Evolutionary conservation across 768 basidiomycete genomes (phyloP).

Genomic region (Lactarius vividus): DNA sequence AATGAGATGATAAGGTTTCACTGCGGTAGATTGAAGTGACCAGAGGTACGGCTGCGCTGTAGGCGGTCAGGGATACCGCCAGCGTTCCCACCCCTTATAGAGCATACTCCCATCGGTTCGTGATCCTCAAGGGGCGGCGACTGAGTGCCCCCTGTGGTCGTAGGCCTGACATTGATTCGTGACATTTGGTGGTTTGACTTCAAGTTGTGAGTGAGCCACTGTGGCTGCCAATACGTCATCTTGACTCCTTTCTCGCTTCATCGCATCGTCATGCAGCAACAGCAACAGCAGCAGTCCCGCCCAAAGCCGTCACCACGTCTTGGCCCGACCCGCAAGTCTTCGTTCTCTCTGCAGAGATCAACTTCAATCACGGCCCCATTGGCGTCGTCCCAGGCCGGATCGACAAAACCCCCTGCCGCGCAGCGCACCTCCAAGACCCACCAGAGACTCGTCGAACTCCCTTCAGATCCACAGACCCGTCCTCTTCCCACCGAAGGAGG

Average conservation of each 20-base stretch:
- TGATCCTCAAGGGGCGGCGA: slow-evolving; percentile 25
- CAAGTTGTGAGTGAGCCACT: not conserved
- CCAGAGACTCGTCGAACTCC: slow-evolving; percentile 86
- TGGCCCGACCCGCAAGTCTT: slow-evolving; percentile 1
- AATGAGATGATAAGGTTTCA: slow-evolving; percentile 9
- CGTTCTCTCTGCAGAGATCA: slow-evolving; percentile 9
- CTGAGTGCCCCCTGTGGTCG: slow-evolving; percentile 20
- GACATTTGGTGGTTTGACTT: slow-evolving; percentile 10
- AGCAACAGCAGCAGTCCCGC: slow-evolving; percentile 12
- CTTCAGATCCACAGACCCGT: slow-evolving; percentile 85
- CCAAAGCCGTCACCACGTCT: slow-evolving; percentile 2
- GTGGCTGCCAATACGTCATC: slow-evolving; percentile 13
- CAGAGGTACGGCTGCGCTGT: slow-evolving; percentile 25
- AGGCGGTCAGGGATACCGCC: slow-evolving; percentile 25
- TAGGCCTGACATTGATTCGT: not conserved
- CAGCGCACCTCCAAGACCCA: slow-evolving; percentile 88
- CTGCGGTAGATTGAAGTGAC: not conserved
- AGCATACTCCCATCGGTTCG: slow-evolving; percentile 25
- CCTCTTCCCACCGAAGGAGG: slow-evolving; percentile 41
- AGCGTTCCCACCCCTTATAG: slow-evolving; percentile 23
- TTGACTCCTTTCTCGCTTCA: slow-evolving; percentile 3
- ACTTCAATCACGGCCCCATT: not conserved
- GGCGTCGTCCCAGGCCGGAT: not conserved
- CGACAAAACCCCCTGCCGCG: slow-evolving; percentile 30
- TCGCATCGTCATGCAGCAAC: slow-evolving; percentile 8